Evolutionary conservation across 2,329 filamentous ascomycete species (phyloP).

Genomic region (Sarocladium kiliense): DNA sequence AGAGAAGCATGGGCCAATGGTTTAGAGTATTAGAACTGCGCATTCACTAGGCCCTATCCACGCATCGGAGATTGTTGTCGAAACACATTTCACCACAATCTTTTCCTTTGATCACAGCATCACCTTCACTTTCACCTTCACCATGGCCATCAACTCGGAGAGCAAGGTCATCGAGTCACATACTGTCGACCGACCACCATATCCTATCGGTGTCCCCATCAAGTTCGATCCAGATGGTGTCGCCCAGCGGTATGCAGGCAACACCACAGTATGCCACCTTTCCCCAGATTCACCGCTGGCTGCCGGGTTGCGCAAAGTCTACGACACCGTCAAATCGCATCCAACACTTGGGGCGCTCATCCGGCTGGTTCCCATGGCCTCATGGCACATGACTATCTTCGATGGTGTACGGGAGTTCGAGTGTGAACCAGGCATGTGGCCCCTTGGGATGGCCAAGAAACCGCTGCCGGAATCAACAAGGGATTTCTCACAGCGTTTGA

Average conservation of each 20-base stretch:
- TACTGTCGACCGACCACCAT: slow-evolving; percentile 9
- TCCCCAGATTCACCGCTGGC: slow-evolving; percentile 11
- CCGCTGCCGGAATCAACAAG: slow-evolving; percentile 13
- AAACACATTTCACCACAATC: not conserved
- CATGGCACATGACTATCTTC: slow-evolving; percentile 20
- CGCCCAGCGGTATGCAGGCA: slow-evolving; percentile 15
- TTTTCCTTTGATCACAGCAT: not conserved
- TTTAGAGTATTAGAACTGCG: no score
- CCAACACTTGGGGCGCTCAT: slow-evolving; percentile 11
- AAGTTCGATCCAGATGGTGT: slow-evolving; percentile 15
- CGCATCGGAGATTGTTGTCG: not conserved
- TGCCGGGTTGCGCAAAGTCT: slow-evolving; percentile 12
- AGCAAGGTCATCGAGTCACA: not conserved
- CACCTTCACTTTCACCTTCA: not conserved
- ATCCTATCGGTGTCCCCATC: slow-evolving; percentile 14
- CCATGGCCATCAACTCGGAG: not conserved
- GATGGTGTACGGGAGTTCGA: slow-evolving; percentile 17
- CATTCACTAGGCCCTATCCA: no score
- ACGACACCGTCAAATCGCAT: slow-evolving; percentile 14
- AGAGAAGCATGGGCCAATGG: no score
- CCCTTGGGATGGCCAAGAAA: slow-evolving; percentile 12
- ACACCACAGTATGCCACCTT: slow-evolving; percentile 16
- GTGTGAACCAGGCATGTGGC: slow-evolving; percentile 16
- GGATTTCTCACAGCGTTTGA: slow-evolving; percentile 12
- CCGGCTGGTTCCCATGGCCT: slow-evolving; percentile 14